These are phyloP conservation scores for Zymoseptoria pseudotritici DNA, from an alignment of 2,329 filamentous ascomycete genomes.

Conservation along the genomic window DNA sequence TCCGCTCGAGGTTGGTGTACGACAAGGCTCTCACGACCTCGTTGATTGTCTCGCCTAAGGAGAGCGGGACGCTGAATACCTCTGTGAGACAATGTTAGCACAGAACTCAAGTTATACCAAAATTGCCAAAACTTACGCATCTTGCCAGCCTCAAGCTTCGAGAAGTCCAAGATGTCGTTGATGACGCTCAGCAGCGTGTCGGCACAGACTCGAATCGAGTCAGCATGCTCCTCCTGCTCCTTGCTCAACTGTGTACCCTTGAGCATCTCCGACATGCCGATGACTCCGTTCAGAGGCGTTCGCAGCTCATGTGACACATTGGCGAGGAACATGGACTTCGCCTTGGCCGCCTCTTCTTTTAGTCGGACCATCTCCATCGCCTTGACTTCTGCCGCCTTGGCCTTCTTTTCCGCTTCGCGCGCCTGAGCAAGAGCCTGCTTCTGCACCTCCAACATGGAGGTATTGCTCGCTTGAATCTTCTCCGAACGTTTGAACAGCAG, in stretches of 20 bases:
- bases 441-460: slow-evolving; percentile 69
- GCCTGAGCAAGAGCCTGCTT: slow-evolving; percentile 67
- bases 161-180: slow-evolving; percentile 48
- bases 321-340: slow-evolving; percentile 67
- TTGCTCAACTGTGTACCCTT: slow-evolving; percentile 50
- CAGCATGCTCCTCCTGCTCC: slow-evolving; percentile 56
- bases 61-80: slow-evolving; percentile 53
- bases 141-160: slow-evolving; percentile 47
- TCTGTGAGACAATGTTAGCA: slow-evolving; percentile 5
- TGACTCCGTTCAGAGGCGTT: slow-evolving; percentile 48
- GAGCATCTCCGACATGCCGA: slow-evolving; percentile 54
- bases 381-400: slow-evolving; percentile 67
- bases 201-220: slow-evolving; percentile 58
- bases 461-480: slow-evolving; percentile 70
- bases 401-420: slow-evolving; percentile 65
- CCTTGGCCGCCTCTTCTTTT: slow-evolving; percentile 75
- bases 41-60: slow-evolving; percentile 50
- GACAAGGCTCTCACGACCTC: slow-evolving; percentile 57
- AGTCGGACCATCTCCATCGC: slow-evolving; percentile 72
- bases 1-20: slow-evolving; percentile 56
- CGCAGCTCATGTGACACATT: slow-evolving; percentile 53
- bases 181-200: slow-evolving; percentile 48
- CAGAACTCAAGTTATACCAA: too few relatives aligned
- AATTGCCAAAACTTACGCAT: slow-evolving; percentile 30
- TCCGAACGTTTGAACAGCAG: slow-evolving; percentile 61